Conservation (phyloP, 805 yeast genomes). For the Kregervanrija fluxuum region DNA sequence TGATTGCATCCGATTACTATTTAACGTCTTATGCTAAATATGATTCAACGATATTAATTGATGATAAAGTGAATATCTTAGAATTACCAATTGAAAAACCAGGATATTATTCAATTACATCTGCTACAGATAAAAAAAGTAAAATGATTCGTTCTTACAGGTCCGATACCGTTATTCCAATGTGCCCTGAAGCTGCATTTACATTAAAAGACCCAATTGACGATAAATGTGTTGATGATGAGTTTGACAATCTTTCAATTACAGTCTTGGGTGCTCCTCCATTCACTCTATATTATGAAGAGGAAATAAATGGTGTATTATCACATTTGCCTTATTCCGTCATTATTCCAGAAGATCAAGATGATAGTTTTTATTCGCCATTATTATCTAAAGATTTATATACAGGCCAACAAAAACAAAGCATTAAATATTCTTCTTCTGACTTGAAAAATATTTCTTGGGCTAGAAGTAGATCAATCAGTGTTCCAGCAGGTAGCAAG, state of each 20-base stretch:
- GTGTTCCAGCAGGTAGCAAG: slow-evolving; percentile 22
- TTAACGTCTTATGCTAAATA: slow-evolving; percentile 11
- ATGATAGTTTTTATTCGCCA: slow-evolving; percentile 40
- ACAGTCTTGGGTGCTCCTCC: slow-evolving; percentile 76
- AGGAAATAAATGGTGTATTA: slow-evolving; percentile 32
- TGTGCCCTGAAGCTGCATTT: slow-evolving; percentile 71
- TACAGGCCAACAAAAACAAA: slow-evolving; percentile 18
- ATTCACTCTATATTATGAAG: slow-evolving; percentile 46
- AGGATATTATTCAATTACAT: slow-evolving; percentile 68
- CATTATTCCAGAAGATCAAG: slow-evolving; percentile 38
- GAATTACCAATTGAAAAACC: slow-evolving; percentile 60
- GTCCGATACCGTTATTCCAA: slow-evolving; percentile 58
- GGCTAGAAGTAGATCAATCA: slow-evolving; percentile 24
- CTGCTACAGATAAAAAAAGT: slow-evolving; percentile 53
- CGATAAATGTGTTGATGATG: slow-evolving; percentile 63
- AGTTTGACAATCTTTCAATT: slow-evolving; percentile 33
- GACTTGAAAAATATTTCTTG: slow-evolving; percentile 34
- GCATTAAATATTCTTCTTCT: slow-evolving; percentile 16
- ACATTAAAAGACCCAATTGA: slow-evolving; percentile 17
- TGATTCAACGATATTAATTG: slow-evolving; percentile 16
- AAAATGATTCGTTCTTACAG: slow-evolving; percentile 53
- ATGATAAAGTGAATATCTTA: slow-evolving; percentile 45
- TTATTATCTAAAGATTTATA: slow-evolving; percentile 29
- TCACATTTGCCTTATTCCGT: slow-evolving; percentile 22
- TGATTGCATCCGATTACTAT: slow-evolving; percentile 19